Evolutionary conservation across 768 basidiomycete genomes (phyloP).

Genomic region (Lactifluus rugatus): DNA sequence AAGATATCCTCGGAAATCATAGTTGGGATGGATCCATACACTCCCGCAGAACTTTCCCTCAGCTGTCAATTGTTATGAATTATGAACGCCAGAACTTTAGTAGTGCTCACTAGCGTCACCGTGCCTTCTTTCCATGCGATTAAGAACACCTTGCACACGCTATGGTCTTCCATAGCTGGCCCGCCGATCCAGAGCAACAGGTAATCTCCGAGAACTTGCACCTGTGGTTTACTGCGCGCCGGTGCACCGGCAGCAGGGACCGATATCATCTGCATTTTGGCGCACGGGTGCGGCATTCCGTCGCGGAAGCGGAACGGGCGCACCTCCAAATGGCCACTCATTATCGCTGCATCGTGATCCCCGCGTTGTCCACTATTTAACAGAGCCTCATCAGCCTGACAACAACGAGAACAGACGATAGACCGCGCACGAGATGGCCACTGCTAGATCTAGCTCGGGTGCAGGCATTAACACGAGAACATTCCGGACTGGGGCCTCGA

Average conservation of each 20-base stretch:
- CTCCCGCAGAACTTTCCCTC: neutral
- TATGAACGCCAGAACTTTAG: neutral
- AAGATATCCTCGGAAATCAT: slow-evolving; percentile 5
- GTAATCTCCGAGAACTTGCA: neutral
- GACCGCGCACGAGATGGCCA: neutral
- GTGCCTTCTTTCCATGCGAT: slow-evolving; percentile 7
- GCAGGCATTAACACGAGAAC: neutral
- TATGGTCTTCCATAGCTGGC: neutral
- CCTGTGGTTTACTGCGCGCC: neutral
- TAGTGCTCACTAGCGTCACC: neutral
- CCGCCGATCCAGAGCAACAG: neutral
- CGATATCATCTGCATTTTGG: neutral
- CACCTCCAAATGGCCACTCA: neutral
- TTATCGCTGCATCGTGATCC: neutral
- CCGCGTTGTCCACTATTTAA: neutral
- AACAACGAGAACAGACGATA: neutral
- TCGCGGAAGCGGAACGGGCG: neutral
- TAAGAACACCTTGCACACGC: neutral
- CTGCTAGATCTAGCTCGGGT: neutral
- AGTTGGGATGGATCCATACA: neutral
- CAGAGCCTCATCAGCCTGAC: neutral
- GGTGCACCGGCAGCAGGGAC: neutral
- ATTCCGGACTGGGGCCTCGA: neutral
- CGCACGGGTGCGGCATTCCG: neutral
- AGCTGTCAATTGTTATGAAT: neutral